Evolutionary conservation across 2,329 filamentous ascomycete genomes (phyloP), one percentile per base, ranked within the genome.

Genomic region (Talaromyces piceae): DNA sequence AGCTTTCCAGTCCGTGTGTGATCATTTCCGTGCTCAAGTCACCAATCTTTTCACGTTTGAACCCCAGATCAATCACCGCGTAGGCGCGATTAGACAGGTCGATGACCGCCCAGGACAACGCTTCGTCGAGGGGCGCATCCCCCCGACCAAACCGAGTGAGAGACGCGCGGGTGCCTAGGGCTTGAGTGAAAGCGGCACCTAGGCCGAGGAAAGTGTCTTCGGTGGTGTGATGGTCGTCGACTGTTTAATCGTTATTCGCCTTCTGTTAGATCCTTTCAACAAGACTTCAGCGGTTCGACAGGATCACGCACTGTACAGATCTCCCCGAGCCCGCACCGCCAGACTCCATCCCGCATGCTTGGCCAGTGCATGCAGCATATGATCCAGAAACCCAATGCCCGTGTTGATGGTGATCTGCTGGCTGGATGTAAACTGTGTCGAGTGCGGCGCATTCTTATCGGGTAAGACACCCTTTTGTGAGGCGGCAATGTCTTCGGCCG

Each of bases 161-260:
- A 16, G 91, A 93, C 25, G 84, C 78, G 7, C 87, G 86, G 8
- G 81, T 81, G 56, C 87, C 85, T 39, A 98, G 81, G 13, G 91
- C 88, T 45, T 78, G 70, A 63, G 87, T 86, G 73, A 97, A 96
- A 52, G 90, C 89, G 59, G 79, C 77, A 45, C 93, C 93, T 20
- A 98, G 82, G 12, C 91, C 89, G 58, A 98, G 86, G 73, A 88
- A 96, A 54, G 88, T 86, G 68, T 98, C 93, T 77, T 98, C 93
- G 57, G 91, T 87, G 7, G 91, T 96, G 80, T 98, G 93, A 75
- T 98, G 93, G 78, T 97, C 93, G 74, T 98, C 93, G 69, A 98
- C 90, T 91, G 26, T 27, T 27, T 48, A 2, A n/a, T n/a, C n/a
- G n/a, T n/a, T n/a, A n/a, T n/a, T n/a, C n/a, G n/a, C n/a, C n/a